Evolutionary conservation across 2,329 filamentous ascomycete genomes (phyloP).

Genomic region (Colletotrichum sp.): DNA sequence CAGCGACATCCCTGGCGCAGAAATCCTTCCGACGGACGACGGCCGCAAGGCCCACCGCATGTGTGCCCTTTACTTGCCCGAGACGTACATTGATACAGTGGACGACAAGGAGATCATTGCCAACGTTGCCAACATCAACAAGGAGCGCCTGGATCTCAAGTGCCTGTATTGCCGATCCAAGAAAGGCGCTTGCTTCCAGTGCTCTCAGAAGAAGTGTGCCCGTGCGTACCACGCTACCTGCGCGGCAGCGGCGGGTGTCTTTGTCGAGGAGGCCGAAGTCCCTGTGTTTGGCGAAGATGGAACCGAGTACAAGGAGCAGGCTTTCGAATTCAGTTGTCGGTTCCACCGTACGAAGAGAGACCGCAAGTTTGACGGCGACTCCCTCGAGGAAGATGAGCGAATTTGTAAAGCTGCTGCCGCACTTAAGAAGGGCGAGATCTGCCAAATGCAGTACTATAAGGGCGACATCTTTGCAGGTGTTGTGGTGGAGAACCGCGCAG

Average conservation of each 20-base stretch:
- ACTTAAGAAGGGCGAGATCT: slow-evolving; percentile 75
- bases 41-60: slow-evolving; percentile 86
- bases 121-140: slow-evolving; percentile 82
- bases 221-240: slow-evolving; percentile 95
- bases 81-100: slow-evolving; percentile 82
- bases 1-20: slow-evolving; percentile 82
- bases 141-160: slow-evolving; percentile 87
- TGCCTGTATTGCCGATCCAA: slow-evolving; percentile 95
- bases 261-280: slow-evolving; percentile 85
- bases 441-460: slow-evolving; percentile 84
- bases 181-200: slow-evolving; percentile 96
- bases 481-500: slow-evolving; percentile 80
- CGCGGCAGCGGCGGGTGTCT: slow-evolving; percentile 88
- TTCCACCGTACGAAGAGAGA: slow-evolving; percentile 91
- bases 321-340: slow-evolving; percentile 91
- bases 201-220: slow-evolving; percentile 91
- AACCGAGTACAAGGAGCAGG: slow-evolving; percentile 89
- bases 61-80: slow-evolving; percentile 89
- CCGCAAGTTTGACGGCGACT: slow-evolving; percentile 72
- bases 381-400: slow-evolving; percentile 72
- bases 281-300: slow-evolving; percentile 90
- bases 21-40: slow-evolving; percentile 86
- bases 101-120: slow-evolving; percentile 76
- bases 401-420: slow-evolving; percentile 71
- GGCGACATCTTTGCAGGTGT: slow-evolving; percentile 91